A percentile compares a stretch with the other conserved stretches of the same genome.
These are phyloP conservation scores for Lagenaria siceraria DNA, from an alignment of 306 rosid species.

Conservation along the genomic window DNA sequence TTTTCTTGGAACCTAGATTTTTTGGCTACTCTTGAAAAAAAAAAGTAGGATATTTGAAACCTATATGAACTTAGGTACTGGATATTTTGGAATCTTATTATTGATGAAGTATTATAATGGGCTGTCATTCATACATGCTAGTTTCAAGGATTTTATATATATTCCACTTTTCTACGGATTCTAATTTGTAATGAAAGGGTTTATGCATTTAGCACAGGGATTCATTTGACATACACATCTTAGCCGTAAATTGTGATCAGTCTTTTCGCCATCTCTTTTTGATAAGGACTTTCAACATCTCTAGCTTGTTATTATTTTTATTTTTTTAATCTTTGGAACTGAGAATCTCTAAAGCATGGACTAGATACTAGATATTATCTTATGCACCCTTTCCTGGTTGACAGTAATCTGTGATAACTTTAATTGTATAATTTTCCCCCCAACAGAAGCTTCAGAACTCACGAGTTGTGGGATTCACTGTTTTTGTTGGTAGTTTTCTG, in stretches of 20 bases:
- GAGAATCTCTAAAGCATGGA: neutral
- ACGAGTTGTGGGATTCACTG: neutral
- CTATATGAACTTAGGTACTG: neutral
- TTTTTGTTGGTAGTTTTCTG: neutral
- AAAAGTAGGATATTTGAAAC: neutral
- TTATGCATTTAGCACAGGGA: neutral
- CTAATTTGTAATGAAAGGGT: neutral
- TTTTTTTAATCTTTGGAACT: neutral
- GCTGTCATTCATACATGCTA: neutral
- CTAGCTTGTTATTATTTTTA: neutral
- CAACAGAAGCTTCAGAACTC: neutral
- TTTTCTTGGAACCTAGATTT: conserved; percentile 1
- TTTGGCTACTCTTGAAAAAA: neutral
- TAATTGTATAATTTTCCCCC: neutral
- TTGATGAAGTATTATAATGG: neutral
- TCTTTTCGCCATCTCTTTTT: neutral
- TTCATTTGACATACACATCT: neutral
- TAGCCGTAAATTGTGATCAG: neutral
- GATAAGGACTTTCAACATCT: neutral
- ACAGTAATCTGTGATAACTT: neutral
- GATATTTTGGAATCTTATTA: neutral
- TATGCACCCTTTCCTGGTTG: neutral
- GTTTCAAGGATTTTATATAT: conserved; percentile 1
- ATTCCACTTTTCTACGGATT: neutral
- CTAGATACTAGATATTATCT: neutral